Conservation (phyloP, 768 basidiomycete genomes). For the Chalciporus sphaerocephalus region DNA sequence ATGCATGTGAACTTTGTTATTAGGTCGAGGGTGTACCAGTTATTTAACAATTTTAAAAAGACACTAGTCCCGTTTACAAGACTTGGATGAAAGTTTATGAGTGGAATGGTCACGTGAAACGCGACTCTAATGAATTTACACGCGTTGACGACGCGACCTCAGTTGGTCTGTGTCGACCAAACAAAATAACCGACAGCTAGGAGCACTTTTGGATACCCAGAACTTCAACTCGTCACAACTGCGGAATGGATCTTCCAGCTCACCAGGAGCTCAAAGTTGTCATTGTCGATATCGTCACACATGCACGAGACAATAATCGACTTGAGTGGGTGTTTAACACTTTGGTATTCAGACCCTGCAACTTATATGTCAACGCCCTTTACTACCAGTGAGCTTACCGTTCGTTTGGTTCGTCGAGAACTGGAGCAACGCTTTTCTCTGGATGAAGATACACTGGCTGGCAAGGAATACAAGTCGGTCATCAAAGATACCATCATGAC, state of each 20-base stretch:
- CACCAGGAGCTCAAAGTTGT: slow-evolving; percentile 14
- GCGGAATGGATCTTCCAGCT: slow-evolving; percentile 18
- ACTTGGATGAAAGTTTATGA: background rate
- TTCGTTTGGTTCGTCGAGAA: slow-evolving; percentile 46
- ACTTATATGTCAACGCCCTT: background rate
- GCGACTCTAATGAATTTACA: background rate
- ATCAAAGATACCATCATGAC: slow-evolving; percentile 37
- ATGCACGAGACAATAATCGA: slow-evolving; percentile 20
- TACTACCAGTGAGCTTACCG: slow-evolving; percentile 35
- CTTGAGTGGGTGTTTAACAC: slow-evolving; percentile 13
- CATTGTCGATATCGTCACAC: slow-evolving; percentile 19
- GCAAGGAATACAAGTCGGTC: slow-evolving; percentile 40
- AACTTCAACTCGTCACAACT: too few relatives aligned
- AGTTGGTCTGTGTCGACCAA: background rate
- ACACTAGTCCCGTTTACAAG: too few relatives aligned
- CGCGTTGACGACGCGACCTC: background rate
- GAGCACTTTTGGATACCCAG: too few relatives aligned
- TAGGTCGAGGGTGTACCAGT: background rate
- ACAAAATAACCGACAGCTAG: background rate
- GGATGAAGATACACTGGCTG: slow-evolving; percentile 41
- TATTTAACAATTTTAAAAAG: too few relatives aligned
- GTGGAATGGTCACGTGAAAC: slow-evolving; percentile 15
- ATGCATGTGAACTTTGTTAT: background rate
- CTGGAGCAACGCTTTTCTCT: slow-evolving; percentile 46
- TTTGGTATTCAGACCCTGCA: background rate